Percentiles rank a stretch among this genome's conserved stretches.
These are phyloP conservation scores for Vaccinium myrtillus DNA, from an alignment of 148 eudicot species.

Conservation along the genomic window DNA sequence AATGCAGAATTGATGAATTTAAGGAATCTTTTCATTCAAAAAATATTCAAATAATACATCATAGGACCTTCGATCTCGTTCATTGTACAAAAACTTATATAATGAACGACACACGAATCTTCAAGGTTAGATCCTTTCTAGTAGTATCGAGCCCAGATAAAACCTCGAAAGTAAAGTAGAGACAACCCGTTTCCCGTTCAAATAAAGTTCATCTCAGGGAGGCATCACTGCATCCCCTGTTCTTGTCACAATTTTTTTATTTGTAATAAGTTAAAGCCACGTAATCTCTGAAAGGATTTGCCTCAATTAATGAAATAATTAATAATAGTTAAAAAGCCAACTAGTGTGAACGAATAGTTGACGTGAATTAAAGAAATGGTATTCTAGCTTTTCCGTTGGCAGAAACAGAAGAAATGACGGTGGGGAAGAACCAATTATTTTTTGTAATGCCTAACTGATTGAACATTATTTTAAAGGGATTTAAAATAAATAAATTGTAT, in stretches of 20 bases:
- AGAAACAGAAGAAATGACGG: not conserved
- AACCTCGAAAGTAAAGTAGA: not conserved
- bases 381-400: not conserved
- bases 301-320: no score
- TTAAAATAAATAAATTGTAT: not conserved
- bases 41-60: no score
- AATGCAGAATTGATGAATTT: not conserved
- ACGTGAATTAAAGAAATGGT: not conserved
- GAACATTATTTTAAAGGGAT: not conserved
- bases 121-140: not conserved
- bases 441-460: not conserved
- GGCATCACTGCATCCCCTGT: not conserved
- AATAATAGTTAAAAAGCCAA: not conserved
- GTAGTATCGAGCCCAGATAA: not conserved
- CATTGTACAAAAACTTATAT: no score
- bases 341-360: not conserved
- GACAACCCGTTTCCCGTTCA: not conserved
- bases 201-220: not conserved
- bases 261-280: not conserved
- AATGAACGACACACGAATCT: no score
- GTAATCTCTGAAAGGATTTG: not conserved
- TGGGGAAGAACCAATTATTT: not conserved
- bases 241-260: not conserved
- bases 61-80: no score
- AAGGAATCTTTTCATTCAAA: not conserved